These are phyloP conservation scores for Blastobotrys persicus DNA, from an alignment of 1,139 yeast genomes.

Conservation along the genomic window DNA sequence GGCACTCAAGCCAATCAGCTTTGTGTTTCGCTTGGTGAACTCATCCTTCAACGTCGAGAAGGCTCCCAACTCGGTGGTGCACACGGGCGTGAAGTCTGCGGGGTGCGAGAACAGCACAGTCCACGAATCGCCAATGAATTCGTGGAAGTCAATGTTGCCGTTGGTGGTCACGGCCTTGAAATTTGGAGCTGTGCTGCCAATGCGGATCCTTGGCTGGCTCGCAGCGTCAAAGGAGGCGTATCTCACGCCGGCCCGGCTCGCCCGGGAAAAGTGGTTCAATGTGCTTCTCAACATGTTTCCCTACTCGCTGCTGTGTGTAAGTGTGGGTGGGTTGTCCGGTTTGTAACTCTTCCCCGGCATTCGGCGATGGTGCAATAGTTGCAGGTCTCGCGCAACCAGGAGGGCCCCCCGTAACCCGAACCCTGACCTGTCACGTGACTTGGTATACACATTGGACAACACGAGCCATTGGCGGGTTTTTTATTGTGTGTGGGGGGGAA, in stretches of 20 bases:
- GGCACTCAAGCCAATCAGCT: slow-evolving; percentile 82
- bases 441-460: no score
- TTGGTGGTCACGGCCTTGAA: slow-evolving; percentile 74
- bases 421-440: no score
- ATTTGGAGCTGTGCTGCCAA: slow-evolving; percentile 74
- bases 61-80: slow-evolving; percentile 93
- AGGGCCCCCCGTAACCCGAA: no score
- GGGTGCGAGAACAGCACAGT: slow-evolving; percentile 86
- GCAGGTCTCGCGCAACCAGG: not conserved
- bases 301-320: not conserved
- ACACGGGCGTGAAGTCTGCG: slow-evolving; percentile 91
- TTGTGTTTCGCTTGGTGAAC: slow-evolving; percentile 73
- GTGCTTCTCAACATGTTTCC: slow-evolving; percentile 1
- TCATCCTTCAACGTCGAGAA: slow-evolving; percentile 83
- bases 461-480: no score
- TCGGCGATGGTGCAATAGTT: not conserved
- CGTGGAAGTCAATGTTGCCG: slow-evolving; percentile 79
- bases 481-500: no score
- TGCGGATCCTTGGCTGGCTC: slow-evolving; percentile 50
- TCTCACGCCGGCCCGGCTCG: slow-evolving; percentile 2
- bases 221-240: slow-evolving; percentile 24
- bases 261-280: slow-evolving; percentile 1
- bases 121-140: slow-evolving; percentile 80
- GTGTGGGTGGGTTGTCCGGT: not conserved
- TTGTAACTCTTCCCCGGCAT: not conserved